A percentile compares a stretch with the other conserved stretches of the same genome.
Conservation (phyloP, 148 eudicot genomes). For the Gaultheria prostrata region DNA sequence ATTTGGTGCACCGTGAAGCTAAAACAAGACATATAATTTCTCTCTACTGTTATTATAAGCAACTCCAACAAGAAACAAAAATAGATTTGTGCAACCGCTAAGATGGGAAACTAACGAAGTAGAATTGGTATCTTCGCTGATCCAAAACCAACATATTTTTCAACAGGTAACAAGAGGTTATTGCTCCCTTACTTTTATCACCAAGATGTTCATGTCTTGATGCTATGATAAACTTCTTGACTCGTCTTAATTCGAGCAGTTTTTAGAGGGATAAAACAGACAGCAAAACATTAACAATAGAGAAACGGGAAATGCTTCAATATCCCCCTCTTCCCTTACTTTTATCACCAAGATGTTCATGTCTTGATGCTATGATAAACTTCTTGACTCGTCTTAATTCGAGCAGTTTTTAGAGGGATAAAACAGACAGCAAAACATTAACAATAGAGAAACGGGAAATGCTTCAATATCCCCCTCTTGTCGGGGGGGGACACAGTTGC, state of each 20-base stretch:
- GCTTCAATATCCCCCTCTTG: no score
- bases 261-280: neutral
- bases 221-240: neutral
- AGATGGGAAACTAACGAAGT: neutral
- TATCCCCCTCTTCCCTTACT: no score
- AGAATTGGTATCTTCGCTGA: neutral
- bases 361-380: neutral
- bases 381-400: conserved; percentile 1
- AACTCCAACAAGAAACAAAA: neutral
- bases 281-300: neutral
- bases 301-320: neutral
- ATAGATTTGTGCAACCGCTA: neutral
- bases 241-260: neutral
- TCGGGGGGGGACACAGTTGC: no score
- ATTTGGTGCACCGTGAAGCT: neutral
- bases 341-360: neutral
- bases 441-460: neutral
- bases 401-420: neutral
- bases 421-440: neutral
- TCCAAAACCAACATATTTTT: neutral
- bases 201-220: neutral
- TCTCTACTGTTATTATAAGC: neutral
- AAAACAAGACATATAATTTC: neutral
- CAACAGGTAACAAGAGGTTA: neutral
- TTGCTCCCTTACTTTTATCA: neutral